Percentiles rank a stretch among this genome's conserved stretches.
phyloP scores from a whole-genome alignment of 805 yeast genomes.

The Candida parachauliodes region DNA sequence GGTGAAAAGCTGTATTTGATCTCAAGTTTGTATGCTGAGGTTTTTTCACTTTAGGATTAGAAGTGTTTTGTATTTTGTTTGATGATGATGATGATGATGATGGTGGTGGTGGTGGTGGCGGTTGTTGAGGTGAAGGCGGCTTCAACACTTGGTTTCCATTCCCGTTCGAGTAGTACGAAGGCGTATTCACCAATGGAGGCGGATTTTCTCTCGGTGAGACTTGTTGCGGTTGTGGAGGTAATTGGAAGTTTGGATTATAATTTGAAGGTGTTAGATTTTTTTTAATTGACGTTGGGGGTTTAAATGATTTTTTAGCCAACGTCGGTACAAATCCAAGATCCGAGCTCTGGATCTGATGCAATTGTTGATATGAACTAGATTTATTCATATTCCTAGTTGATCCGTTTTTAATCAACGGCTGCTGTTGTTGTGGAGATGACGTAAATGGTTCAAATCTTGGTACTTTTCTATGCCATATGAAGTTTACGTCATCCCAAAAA shows the following conservation, averaged over 20 bases:
- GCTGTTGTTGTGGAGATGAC: background rate
- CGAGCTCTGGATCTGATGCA: constrained; percentile 34
- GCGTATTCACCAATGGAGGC: background rate
- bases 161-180: background rate
- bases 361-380: constrained; percentile 34
- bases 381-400: constrained; percentile 34
- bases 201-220: constrained; percentile 4
- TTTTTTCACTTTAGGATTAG: background rate
- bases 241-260: background rate
- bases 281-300: constrained; percentile 33
- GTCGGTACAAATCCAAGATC: constrained; percentile 34
- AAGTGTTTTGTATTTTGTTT: background rate
- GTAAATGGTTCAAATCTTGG: constrained; percentile 29
- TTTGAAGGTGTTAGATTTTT: constrained; percentile 10
- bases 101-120: background rate
- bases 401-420: constrained; percentile 31
- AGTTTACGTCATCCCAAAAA: constrained; percentile 38
- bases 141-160: background rate
- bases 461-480: constrained; percentile 35
- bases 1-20: constrained; percentile 7
- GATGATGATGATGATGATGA: background rate
- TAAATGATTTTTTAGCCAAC: constrained; percentile 27
- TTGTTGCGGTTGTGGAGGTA: constrained; percentile 2
- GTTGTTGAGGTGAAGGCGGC: constrained; percentile 2
- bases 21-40: constrained; percentile 5